Base-by-base conservation (phyloP, 1,284 basidiomycete genomes). In the Puccinia polysora region DNA sequence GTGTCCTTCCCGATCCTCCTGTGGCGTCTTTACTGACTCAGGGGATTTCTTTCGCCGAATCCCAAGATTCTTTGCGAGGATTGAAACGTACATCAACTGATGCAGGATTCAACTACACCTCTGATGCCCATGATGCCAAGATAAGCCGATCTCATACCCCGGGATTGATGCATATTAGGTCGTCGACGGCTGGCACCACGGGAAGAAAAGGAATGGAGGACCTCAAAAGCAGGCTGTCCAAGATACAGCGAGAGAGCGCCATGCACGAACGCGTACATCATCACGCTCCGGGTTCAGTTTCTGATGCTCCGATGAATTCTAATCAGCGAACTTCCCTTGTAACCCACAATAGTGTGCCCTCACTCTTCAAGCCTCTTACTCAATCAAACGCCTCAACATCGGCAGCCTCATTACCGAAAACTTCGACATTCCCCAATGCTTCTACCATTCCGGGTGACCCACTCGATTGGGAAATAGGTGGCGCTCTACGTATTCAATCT, bases 31-130 rank as follows among this genome's bases (percentile, higher is more conserved):
- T 47, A 32, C n/a, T 47, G n/a, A 23, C 32, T 12, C 69, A 55
- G 50, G 28, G 50, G 28, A 56, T 14, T 58, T 18, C 60, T 20
- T 28, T 38, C 43, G 28, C 32, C 18, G 52, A 72, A 32, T n/a
- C 60, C 38, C 50, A 72, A 55, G 49, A 63, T 64, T 43, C 52
- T 23, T 28, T 50, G 58, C 45, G 40, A 14, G 59, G 58, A 60
- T 52, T 65, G 25, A 72, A 72, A 59, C 47, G 59, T n/a, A 72
- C 69, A 4, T 64, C 69, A 52, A 56, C 69, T 36, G 60, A 72
- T 32, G 68, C 68, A 28, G 68, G 68, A 38, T 71, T 71, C 36
- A 58, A 32, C 34, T 49, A 70, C 25, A 62, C 49, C 7, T 63
- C 68, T 40, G 69, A 72, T 30, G n/a, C 60, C 15, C 69, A 64